phyloP scores from a whole-genome alignment of 2,329 filamentous ascomycete genomes.

The Emericellopsis cladophorae region DNA sequence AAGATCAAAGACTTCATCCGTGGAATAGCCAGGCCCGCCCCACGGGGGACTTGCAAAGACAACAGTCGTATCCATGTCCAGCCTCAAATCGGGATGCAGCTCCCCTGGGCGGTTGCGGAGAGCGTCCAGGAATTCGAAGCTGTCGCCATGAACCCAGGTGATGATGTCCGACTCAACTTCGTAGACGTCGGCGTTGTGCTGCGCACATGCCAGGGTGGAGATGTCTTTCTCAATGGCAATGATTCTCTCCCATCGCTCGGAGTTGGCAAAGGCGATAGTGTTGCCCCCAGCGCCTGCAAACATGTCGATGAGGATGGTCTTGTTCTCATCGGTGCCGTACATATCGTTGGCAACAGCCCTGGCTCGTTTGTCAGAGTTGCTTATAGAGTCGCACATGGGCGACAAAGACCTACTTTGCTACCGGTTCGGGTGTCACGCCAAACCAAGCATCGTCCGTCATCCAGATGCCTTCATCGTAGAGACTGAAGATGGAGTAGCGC shows the following conservation, averaged over 20 bases:
- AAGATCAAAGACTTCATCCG: conserved; percentile 66
- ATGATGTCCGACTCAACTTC: conserved; percentile 61
- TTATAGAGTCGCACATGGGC: not conserved
- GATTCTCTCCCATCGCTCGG: conserved; percentile 65
- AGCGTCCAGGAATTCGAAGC: conserved; percentile 58
- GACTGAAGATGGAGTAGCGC: conserved; percentile 74
- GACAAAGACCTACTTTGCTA: conserved; percentile 53
- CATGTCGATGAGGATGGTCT: conserved; percentile 65
- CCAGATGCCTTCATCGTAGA: conserved; percentile 77
- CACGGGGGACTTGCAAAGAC: conserved; percentile 48
- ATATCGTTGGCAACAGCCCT: conserved; percentile 70
- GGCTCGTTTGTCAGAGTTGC: conserved; percentile 5
- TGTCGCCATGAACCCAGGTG: conserved; percentile 78
- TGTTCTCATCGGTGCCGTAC: conserved; percentile 36
- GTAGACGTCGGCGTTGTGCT: conserved; percentile 82
- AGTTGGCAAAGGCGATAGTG: conserved; percentile 82
- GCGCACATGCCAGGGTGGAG: conserved; percentile 73
- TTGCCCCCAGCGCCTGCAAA: conserved; percentile 93
- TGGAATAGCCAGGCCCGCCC: conserved; percentile 44
- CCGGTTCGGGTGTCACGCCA: conserved; percentile 85
- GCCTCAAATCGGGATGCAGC: conserved; percentile 24
- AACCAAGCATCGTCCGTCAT: conserved; percentile 96
- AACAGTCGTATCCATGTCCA: conserved; percentile 28
- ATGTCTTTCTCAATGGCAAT: conserved; percentile 82
- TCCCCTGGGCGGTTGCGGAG: conserved; percentile 20